Evolutionary conservation across 2,329 filamentous ascomycete species (phyloP).

Genomic region (Calonectria hongkongensis): DNA sequence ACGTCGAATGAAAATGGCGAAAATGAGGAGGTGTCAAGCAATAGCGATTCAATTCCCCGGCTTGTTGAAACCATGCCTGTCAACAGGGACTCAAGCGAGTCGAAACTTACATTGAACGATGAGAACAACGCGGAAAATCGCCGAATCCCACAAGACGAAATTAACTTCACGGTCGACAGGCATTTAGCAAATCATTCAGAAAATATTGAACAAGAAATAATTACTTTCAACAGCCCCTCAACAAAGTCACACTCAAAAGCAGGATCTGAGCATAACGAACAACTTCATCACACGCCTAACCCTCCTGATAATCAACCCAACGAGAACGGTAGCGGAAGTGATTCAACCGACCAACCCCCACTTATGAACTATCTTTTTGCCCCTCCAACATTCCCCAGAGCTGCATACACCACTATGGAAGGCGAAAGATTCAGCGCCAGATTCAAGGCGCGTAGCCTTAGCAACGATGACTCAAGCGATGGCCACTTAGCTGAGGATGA

Average conservation of each 20-base stretch:
- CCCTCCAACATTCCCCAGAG: not conserved
- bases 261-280: not conserved
- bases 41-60: not conserved
- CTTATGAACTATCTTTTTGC: not conserved
- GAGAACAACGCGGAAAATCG: not conserved
- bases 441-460: not conserved
- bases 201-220: not conserved
- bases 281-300: not conserved
- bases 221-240: not conserved
- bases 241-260: not conserved
- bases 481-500: not conserved
- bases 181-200: not conserved
- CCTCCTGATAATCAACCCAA: not conserved
- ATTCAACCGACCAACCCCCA: not conserved
- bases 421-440: conserved; percentile 1
- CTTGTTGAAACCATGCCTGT: not conserved
- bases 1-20: not conserved
- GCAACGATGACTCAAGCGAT: not conserved
- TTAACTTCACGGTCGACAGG: no score
- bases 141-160: not conserved
- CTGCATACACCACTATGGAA: not conserved
- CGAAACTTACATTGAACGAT: no score
- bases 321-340: not conserved
- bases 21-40: not conserved
- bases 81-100: not conserved